A percentile compares a stretch with the other conserved stretches of the same genome.
phyloP scores from a whole-genome alignment of 1,139 yeast genomes.

The Insectozyma bohioensis region DNA sequence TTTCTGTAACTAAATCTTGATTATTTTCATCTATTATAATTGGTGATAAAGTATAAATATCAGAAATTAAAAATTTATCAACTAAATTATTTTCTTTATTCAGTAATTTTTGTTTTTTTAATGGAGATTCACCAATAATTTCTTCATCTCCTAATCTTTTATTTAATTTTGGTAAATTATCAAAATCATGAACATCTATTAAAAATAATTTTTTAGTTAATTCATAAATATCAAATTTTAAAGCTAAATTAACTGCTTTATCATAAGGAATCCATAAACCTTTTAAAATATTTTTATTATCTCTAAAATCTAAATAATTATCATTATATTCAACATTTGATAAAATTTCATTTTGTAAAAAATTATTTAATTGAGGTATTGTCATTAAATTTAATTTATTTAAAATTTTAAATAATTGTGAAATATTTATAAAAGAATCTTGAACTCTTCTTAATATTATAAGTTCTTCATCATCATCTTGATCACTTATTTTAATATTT shows the following conservation, averaged over 20 bases:
- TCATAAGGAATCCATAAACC: slow-evolving; percentile 51
- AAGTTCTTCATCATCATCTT: slow-evolving; percentile 14
- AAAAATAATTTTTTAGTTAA: slow-evolving; percentile 39
- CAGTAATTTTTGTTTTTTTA: slow-evolving; percentile 26
- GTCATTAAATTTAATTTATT: slow-evolving; percentile 28
- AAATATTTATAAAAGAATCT: slow-evolving; percentile 44
- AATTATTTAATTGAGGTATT: slow-evolving; percentile 27
- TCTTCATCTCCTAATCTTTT: slow-evolving; percentile 20
- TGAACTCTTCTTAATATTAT: slow-evolving; percentile 42
- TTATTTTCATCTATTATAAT: slow-evolving; percentile 34
- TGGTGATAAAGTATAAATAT: slow-evolving; percentile 55
- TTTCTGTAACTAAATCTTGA: slow-evolving; percentile 44
- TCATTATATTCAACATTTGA: slow-evolving; percentile 29
- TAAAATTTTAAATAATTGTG: slow-evolving; percentile 38
- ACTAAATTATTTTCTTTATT: background rate
- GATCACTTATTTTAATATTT: slow-evolving; percentile 17
- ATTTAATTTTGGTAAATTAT: slow-evolving; percentile 31
- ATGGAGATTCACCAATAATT: slow-evolving; percentile 30
- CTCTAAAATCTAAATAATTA: slow-evolving; percentile 30
- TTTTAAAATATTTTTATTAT: slow-evolving; percentile 26
- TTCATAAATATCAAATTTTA: slow-evolving; percentile 43
- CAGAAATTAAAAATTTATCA: background rate
- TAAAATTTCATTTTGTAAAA: slow-evolving; percentile 34
- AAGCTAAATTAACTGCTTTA: slow-evolving; percentile 42
- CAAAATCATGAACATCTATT: slow-evolving; percentile 48